These are phyloP conservation scores for Hordeum pubiflorum DNA, from an alignment of 202 grass and related monocot genomes.

Conservation along the genomic window DNA sequence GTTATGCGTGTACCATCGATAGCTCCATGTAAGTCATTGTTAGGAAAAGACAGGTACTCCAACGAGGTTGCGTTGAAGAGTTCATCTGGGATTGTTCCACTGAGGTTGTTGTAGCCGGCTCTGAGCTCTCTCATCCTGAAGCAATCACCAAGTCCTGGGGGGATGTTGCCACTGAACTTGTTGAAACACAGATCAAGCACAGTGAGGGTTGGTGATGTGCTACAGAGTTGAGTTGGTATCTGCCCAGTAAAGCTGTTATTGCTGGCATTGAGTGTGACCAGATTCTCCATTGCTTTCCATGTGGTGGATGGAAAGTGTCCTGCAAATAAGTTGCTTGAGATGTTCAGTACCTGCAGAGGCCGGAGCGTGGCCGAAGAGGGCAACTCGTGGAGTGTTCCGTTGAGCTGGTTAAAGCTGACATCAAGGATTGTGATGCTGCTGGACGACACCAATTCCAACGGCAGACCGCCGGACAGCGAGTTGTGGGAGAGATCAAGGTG, in stretches of 20 bases:
- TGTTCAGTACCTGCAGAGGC: conserved; percentile 40
- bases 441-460: conserved; percentile 32
- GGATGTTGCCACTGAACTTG: conserved; percentile 34
- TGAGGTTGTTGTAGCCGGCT: conserved; percentile 26
- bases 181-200: conserved; percentile 34
- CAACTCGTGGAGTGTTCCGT: conserved; percentile 11
- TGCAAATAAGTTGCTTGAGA: conserved; percentile 53
- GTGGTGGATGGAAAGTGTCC: conserved; percentile 25
- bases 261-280: conserved; percentile 39
- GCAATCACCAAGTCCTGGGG: conserved; percentile 38
- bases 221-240: conserved; percentile 31
- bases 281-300: conserved; percentile 21
- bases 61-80: conserved; percentile 32
- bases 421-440: conserved; percentile 34
- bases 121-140: conserved; percentile 12
- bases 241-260: conserved; percentile 47
- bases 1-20: conserved; percentile 13
- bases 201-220: conserved; percentile 15
- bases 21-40: conserved; percentile 35
- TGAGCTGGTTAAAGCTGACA: conserved; percentile 51
- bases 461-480: conserved; percentile 30
- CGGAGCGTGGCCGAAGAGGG: background rate
- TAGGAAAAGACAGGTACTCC: conserved; percentile 29
- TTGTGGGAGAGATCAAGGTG: conserved; percentile 46
- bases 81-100: conserved; percentile 23